A percentile compares a stretch with the other conserved stretches of the same genome.
Evolutionary conservation across 2,329 filamentous ascomycete genomes (phyloP).

Genomic region (Cladosporium sp.): DNA sequence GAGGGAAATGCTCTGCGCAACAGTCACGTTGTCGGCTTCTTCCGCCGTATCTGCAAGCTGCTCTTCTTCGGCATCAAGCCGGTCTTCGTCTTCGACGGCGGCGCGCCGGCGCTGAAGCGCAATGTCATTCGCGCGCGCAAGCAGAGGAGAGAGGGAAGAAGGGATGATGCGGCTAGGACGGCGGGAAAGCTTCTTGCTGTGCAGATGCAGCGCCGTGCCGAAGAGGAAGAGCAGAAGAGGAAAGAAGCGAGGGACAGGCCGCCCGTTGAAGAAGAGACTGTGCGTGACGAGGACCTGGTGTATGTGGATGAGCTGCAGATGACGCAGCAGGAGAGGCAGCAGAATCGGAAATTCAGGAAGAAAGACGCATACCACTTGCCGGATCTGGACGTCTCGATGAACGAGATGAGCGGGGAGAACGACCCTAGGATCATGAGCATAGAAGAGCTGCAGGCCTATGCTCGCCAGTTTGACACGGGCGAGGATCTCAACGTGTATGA

Average conservation of each 20-base stretch:
- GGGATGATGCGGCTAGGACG: constrained; percentile 87
- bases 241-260: constrained; percentile 37
- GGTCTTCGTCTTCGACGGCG: constrained; percentile 97
- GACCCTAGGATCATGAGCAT: constrained; percentile 95
- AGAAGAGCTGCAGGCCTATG: constrained; percentile 90
- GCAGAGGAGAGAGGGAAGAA: constrained; percentile 72
- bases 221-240: constrained; percentile 71
- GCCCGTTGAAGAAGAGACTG: constrained; percentile 52
- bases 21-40: constrained; percentile 95
- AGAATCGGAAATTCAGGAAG: constrained; percentile 74
- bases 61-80: constrained; percentile 94
- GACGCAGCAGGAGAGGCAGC: constrained; percentile 66
- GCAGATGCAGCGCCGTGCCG: constrained; percentile 85
- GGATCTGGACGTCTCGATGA: constrained; percentile 69
- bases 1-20: constrained; percentile 95
- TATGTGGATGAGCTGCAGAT: constrained; percentile 90
- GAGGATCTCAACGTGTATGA: constrained; percentile 85
- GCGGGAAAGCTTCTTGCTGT: constrained; percentile 86
- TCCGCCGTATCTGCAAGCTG: constrained; percentile 94
- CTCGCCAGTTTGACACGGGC: constrained; percentile 81
- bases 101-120: constrained; percentile 81
- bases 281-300: constrained; percentile 66
- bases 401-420: constrained; percentile 80
- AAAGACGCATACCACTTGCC: constrained; percentile 95
- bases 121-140: constrained; percentile 80